Evolutionary conservation across 2,329 filamentous ascomycete genomes (phyloP), one percentile per base, ranked within the genome.

Genomic region (Cercospora brassicicola): DNA sequence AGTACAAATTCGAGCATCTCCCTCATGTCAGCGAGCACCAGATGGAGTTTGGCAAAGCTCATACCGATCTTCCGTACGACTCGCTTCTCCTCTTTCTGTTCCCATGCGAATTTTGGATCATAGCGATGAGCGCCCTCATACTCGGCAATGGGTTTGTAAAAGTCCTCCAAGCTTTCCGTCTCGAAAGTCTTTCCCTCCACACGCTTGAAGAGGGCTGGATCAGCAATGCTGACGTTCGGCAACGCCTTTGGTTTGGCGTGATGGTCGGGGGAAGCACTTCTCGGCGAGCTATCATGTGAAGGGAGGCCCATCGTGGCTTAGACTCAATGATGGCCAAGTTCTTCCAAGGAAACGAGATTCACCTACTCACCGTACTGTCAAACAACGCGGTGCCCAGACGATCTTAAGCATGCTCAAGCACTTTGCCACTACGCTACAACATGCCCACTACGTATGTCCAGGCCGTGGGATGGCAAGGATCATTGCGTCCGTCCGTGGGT

Each of bases 121-220:
- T 84, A 88, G 45, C 86, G 81, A 76, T 89, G 86, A 10, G 80
- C 77, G 2, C 86, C 86, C 72, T 89, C 87, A 71, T 89, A 89
- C 6, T 78, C 78, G 1, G 82, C 81, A n/a, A 87, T 84, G 0
- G 85, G 86, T 67, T 81, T 81, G 71, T 86, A 86, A 39, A 78
- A 77, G 30, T 77, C 70, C 2, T 77, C 75, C 11, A 82, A 69
- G 2, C 79, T 80, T n/a, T 73, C 66, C 11, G 48, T 69, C 55
- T 71, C 70, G 69, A 82, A 83, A 55, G 80, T 77, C 28, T 74
- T 74, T 6, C 75, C 75, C 26, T 76, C 68, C 48, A 65, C 64
- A 11, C 67, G 53, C 4, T 69, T 63, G 28, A 73, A 72, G 10
- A 76, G 51, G 13, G 51, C 65, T 15, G 71, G 42, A 33, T 74